phyloP scores from a whole-genome alignment of 352 stramenopile species.

The Aphanomyces stellatus region DNA sequence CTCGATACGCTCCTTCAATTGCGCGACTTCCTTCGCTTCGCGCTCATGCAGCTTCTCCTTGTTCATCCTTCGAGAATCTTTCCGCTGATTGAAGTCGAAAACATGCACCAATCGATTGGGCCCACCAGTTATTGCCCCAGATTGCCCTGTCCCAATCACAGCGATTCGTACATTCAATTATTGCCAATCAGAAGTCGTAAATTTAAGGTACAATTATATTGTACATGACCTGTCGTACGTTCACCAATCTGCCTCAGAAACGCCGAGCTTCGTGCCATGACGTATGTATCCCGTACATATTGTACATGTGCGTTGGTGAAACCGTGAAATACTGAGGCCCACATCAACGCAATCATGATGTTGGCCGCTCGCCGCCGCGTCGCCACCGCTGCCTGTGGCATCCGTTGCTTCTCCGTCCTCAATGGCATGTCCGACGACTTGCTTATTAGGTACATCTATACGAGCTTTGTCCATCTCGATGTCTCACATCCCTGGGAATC shows the following conservation, averaged over 20 bases:
- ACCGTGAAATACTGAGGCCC: not conserved
- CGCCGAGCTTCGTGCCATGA: no score
- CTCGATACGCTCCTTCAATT: constrained; percentile 46
- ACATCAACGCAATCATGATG: not conserved
- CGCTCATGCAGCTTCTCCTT: constrained; percentile 46
- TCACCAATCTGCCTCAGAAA: no score
- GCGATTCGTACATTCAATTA: not conserved
- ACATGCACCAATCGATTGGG: constrained; percentile 7
- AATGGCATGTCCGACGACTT: constrained; percentile 70
- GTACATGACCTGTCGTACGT: not conserved
- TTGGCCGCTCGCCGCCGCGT: not conserved
- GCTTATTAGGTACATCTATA: constrained; percentile 37
- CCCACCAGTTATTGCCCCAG: constrained; percentile 11
- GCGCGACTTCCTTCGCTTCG: constrained; percentile 59
- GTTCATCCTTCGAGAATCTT: not conserved
- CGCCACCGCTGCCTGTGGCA: not conserved
- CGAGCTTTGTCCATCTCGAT: not conserved
- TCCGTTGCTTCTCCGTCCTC: constrained; percentile 39
- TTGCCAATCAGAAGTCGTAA: not conserved
- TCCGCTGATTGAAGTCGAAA: not conserved
- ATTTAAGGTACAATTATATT: not conserved
- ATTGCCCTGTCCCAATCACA: not conserved
- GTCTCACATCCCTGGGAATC: not conserved
- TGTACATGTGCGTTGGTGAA: no score
- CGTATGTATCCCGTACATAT: no score